phyloP scores from a whole-genome alignment of 2,329 filamentous ascomycete genomes.

The Penicillium nordicum region DNA sequence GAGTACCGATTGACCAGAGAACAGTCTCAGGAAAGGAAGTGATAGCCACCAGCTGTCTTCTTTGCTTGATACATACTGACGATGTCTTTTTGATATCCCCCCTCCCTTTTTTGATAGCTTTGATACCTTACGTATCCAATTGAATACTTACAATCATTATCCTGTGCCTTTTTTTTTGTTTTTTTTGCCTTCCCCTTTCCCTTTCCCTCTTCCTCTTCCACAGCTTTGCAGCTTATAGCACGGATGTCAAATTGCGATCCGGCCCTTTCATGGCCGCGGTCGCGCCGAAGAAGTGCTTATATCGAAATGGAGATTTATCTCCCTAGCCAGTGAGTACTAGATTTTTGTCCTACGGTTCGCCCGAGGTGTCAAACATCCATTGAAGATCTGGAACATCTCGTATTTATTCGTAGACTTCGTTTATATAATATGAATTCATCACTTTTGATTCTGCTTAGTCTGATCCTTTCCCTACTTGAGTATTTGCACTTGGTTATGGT shows the following conservation, averaged over 20 bases:
- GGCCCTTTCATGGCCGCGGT: slow-evolving; percentile 77
- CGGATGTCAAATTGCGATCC: slow-evolving; percentile 99
- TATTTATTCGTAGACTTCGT: not conserved
- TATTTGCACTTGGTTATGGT: not conserved
- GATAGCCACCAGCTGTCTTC: not conserved
- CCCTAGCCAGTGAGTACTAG: slow-evolving; percentile 43
- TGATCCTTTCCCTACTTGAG: not conserved
- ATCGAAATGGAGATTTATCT: slow-evolving; percentile 44
- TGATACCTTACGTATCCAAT: slow-evolving; percentile 2
- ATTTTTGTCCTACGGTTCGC: slow-evolving; percentile 36
- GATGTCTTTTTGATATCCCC: not conserved
- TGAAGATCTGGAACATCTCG: slow-evolving; percentile 43
- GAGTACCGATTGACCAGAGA: slow-evolving; percentile 18
- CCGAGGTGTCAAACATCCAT: slow-evolving; percentile 43
- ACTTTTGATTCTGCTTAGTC: not conserved
- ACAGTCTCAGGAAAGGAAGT: not conserved
- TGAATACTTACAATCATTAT: slow-evolving; percentile 1
- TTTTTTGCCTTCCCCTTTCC: too few species aligned
- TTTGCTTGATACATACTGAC: not conserved
- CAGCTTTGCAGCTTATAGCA: slow-evolving; percentile 54
- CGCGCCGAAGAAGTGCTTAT: slow-evolving; percentile 99
- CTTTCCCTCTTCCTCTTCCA: slow-evolving; percentile 16
- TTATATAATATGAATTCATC: not conserved
- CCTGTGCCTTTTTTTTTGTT: not conserved
- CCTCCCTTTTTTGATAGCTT: not conserved